Base-by-base conservation (phyloP, 306 rosid genomes). In the Gastrolobium bilobum region DNA sequence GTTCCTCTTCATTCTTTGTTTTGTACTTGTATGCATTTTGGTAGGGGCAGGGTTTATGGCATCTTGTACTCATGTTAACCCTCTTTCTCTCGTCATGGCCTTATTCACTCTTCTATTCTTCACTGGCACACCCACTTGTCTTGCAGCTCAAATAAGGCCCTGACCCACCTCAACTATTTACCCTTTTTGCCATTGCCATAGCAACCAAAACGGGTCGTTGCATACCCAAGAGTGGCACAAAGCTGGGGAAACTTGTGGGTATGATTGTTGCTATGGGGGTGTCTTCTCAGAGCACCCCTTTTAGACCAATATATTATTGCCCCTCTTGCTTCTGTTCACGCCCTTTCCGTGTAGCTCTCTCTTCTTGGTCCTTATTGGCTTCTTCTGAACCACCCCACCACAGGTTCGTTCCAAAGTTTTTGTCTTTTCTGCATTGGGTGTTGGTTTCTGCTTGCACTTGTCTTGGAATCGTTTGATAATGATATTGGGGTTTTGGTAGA, bases 191-290 rank as follows among this genome's bases (percentile, higher is more conserved):
- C 29, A 0, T 65, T n/a, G 0, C 56, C 10, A 5, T 51, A 15
- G 13, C 52, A 13, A 4, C 53, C 35, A 61, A 59, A 47, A 31
- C 40, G 35, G 50, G 4, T 10, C 29, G 51, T 52, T 71, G 39
- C 6, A 31, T 26, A n/a, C 33, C 29, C 0, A 20, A 20, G 26
- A 7, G 4, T 57, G 44, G 81, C 71, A 15, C 68, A 80, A 91
- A 91, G 84, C 89, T 93, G 83, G 89, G 88, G 77, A 90, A 84
- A 73, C 86, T 84, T 60, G 77, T 80, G 60, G 81, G 83, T 63
- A 69, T 84, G 77, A 87, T 89, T 87, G 88, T 90, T 10, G 29
- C 71, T 77, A 84, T 90, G 90, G 87, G 93, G 82, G 74, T 91
- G 46, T 87, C 93, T 64, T 59, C 89, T 69, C 93, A 87, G 37